Base-by-base conservation (phyloP, 345 rosid species). In the Citrus hindsii region DNA sequence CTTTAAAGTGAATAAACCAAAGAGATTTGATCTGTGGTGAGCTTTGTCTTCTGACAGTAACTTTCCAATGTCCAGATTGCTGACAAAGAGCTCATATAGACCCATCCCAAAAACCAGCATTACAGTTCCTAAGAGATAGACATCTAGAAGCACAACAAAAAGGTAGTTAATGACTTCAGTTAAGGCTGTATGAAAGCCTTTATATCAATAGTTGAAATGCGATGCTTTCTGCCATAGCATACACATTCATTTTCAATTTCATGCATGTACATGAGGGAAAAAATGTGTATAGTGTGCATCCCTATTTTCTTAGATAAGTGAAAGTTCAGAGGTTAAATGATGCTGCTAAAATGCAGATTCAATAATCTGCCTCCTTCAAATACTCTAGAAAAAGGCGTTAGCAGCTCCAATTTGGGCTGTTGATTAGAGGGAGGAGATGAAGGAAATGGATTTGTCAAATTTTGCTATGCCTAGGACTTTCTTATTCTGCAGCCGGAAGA, bases 81-180 rank as follows among this genome's bases (percentile, higher is more conserved):
- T 87, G 73, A 95, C 88, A 77, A 93, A 93, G 37, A 93, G 90
- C 90, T 95, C 98, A 63, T 95, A 92, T n/a, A 95, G 93, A 74
- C 98, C 98, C 97, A 92, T 86, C 66, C 98, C 98, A 70, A 95
- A 92, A 33, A 95, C 98, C 83, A 95, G 87, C 98, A 95, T 95
- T 68, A 95, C 98, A 18, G 98, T 95, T 84, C 98, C 98, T 66
- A 93, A 65, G 40, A 93, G 98, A 84, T 95, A 95, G 27, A 89
- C 87, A 93, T 95, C 98, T 93, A 87, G 69, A 78, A 59, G 25
- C 33, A 75, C 72, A 79, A 83, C 33, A 42, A 73, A 61, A 3
- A 18, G 51, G 75, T 64, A 14, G 61, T 65, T 58, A 79, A 30
- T 73, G 68, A 53, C 38, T 66, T 69, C 69, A 48, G 71, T 61